phyloP scores from a whole-genome alignment of 805 yeast species.

The Kodamaea restingae region DNA sequence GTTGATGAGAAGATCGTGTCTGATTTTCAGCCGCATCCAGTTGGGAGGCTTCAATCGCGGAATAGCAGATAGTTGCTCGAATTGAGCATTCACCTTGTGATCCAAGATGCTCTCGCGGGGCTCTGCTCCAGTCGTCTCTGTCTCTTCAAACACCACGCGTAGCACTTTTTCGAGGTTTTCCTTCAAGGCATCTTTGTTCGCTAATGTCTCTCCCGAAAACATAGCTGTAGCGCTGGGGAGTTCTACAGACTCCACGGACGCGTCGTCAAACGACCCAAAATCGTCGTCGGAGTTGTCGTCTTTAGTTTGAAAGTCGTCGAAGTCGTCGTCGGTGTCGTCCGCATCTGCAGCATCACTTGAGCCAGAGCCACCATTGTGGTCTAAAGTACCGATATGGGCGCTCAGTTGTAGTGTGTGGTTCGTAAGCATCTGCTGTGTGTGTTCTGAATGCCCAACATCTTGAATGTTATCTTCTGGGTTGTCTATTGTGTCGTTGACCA shows the following conservation, averaged over 20 bases:
- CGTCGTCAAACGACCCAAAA: conserved; percentile 34
- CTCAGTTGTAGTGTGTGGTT: too few species aligned
- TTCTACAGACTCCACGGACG: conserved; percentile 1
- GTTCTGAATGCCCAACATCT: too few species aligned
- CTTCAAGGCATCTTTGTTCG: conserved; percentile 11
- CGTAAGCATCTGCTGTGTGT: too few species aligned
- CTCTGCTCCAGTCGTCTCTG: conserved; percentile 2
- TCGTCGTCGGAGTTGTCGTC: conserved; percentile 20
- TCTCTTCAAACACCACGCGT: conserved; percentile 7
- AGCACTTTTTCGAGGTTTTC: conserved; percentile 10
- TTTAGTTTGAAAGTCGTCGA: conserved; percentile 5
- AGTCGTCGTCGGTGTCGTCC: neutral
- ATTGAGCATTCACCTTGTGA: conserved; percentile 37
- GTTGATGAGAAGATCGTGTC: conserved; percentile 58
- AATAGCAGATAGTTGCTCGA: conserved; percentile 43
- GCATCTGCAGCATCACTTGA: neutral
- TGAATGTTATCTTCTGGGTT: too few species aligned
- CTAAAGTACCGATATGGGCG: too few species aligned
- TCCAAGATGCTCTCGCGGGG: conserved; percentile 15
- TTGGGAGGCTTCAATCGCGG: conserved; percentile 55
- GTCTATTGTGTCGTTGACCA: too few species aligned
- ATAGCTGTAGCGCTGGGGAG: conserved; percentile 8
- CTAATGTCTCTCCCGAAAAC: conserved; percentile 14
- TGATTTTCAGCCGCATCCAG: conserved; percentile 65
- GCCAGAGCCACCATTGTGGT: too few species aligned